Evolutionary conservation across 2,329 filamentous ascomycete genomes (phyloP), one percentile per base, ranked within the genome.

Genomic region (Juglanconis juglandina): DNA sequence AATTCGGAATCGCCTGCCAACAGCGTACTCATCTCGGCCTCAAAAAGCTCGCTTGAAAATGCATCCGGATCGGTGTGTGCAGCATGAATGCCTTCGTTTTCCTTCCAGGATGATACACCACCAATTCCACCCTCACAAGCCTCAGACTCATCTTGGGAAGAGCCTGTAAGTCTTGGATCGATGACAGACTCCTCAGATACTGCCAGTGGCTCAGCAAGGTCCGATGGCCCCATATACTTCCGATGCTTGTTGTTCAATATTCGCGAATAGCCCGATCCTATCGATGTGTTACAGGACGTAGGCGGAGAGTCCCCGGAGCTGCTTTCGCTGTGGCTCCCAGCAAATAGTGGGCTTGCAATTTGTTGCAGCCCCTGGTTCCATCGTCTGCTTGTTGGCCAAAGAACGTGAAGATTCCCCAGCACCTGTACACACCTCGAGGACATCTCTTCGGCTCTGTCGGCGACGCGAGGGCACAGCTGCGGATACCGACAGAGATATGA

Each of bases 401-500:
- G 58, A 30, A 50, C 50, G 55, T 68, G 64, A 14, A 68, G 63
- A 41, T 65, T 64, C 32, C 51, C 51, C 11, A 68, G 57, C 41
- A 68, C 65, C 39, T 60, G 58, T 35, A 68, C 62, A 1, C 66
- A 62, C 10, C 60, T 51, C 35, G 66, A 35, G 0, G 63, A 64
- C 61, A 73, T 72, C 8, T 34, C 59, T 51, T 72, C 68, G 4
- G 70, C 69, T 35, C 60, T 60, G 17, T 59, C 56, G 0, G 69
- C 66, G 3, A 69, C 56, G 6, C 55, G 63, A 30, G 67, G 68
- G 52, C 69, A 72, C n/a, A 72, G 64, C 33, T 64, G 62, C 5
- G 71, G 71, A 53, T 69, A 66, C 11, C 68, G 68, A 66, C 67
- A 70, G 2, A 75, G 67, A 49, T 71, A 69, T 1, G 64, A 64